Conservation (phyloP, 2,329 filamentous ascomycete species). For the Aschersonia sp. region DNA sequence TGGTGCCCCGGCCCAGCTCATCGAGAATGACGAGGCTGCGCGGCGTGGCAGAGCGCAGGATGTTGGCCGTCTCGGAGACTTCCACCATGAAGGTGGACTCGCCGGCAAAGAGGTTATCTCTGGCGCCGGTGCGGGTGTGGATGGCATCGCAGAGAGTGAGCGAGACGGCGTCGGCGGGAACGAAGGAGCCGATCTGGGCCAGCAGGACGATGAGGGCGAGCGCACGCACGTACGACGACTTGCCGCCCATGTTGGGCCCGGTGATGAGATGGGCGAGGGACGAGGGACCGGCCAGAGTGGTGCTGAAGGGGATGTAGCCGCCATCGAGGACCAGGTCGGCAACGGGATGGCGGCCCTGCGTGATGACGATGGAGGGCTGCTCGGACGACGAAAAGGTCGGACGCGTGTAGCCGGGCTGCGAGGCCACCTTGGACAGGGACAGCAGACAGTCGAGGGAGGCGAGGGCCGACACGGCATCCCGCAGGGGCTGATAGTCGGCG, state of each 20-base stretch:
- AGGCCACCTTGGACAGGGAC: conserved; percentile 71
- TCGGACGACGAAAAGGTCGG: conserved; percentile 49
- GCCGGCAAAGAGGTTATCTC: conserved; percentile 88
- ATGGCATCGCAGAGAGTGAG: conserved; percentile 84
- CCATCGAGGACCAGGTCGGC: conserved; percentile 80
- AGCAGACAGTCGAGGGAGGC: conserved; percentile 82
- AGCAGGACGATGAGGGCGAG: conserved; percentile 86
- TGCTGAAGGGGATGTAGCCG: conserved; percentile 83
- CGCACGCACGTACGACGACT: conserved; percentile 92
- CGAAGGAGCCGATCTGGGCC: conserved; percentile 87
- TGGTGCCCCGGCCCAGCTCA: conserved; percentile 85
- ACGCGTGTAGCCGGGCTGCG: conserved; percentile 75
- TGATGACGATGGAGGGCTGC: conserved; percentile 47
- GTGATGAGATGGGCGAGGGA: conserved; percentile 76
- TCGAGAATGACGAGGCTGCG: conserved; percentile 83
- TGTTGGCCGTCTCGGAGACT: conserved; percentile 79
- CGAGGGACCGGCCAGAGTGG: conserved; percentile 50
- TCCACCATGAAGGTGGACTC: conserved; percentile 99
- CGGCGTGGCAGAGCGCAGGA: conserved; percentile 76
- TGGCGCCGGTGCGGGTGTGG: conserved; percentile 89
- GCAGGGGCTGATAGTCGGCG: conserved; percentile 74
- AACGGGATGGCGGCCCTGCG: conserved; percentile 76
- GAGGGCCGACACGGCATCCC: conserved; percentile 76
- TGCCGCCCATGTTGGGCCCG: conserved; percentile 97
- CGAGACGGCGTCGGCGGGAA: conserved; percentile 60